Evolutionary conservation across 768 basidiomycete genomes (phyloP).

Genomic region (Lyophyllum atratum): DNA sequence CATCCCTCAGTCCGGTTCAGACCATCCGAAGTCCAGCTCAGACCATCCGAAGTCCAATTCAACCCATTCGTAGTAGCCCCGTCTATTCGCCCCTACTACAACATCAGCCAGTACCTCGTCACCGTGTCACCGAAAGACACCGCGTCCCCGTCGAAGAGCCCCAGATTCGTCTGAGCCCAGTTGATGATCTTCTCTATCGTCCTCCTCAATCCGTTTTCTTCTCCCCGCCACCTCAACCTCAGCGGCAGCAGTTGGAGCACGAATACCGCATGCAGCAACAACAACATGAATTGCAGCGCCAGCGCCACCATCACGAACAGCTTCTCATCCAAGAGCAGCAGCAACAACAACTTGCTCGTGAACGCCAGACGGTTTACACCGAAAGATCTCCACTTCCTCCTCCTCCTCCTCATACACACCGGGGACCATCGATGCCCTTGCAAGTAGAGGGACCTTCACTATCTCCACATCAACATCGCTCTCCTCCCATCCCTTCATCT

Average conservation of each 20-base stretch:
- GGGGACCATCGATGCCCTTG: constrained; percentile 12
- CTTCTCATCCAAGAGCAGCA: constrained; percentile 24
- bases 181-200: constrained; percentile 15
- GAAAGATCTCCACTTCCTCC: constrained; percentile 8
- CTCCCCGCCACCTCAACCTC: constrained; percentile 6
- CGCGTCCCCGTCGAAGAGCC: constrained; percentile 12
- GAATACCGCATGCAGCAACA: constrained; percentile 25
- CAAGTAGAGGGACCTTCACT: constrained; percentile 16
- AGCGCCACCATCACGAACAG: constrained; percentile 26
- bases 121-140: constrained; percentile 7
- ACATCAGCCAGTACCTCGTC: constrained; percentile 12
- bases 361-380: constrained; percentile 20
- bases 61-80: constrained; percentile 14
- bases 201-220: constrained; percentile 13
- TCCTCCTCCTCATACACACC: constrained; percentile 7
- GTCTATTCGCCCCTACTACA: constrained; percentile 11
- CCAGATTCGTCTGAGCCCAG: constrained; percentile 3
- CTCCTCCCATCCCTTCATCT: constrained; percentile 4
- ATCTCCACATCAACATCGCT: constrained; percentile 14
- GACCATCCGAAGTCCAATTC: constrained; percentile 3
- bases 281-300: constrained; percentile 25
- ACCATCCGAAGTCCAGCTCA: constrained; percentile 5
- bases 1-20: constrained; percentile 2
- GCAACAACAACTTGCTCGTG: constrained; percentile 24
- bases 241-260: constrained; percentile 16